Conservation (phyloP, 2,329 filamentous ascomycete species). For the Hymenoscyphus fructigenus region DNA sequence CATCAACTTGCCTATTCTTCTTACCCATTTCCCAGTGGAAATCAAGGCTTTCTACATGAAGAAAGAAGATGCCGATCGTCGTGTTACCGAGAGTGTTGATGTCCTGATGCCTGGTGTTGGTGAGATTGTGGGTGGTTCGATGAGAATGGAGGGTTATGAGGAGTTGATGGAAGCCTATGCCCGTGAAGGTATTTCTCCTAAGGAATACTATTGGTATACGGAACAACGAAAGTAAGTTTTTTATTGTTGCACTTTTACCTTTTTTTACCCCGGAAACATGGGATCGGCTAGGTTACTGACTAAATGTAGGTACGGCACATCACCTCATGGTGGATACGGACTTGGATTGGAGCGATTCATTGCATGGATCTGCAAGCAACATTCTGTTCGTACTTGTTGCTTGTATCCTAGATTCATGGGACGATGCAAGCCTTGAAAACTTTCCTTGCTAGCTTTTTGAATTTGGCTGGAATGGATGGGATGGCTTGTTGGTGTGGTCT, state of each 20-base stretch:
- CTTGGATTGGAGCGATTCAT: slow-evolving; percentile 81
- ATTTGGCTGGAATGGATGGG: not conserved
- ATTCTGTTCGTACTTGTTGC: slow-evolving; percentile 65
- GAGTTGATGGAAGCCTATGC: slow-evolving; percentile 88
- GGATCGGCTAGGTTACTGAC: slow-evolving; percentile 9
- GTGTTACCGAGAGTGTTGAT: slow-evolving; percentile 93
- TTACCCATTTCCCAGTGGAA: slow-evolving; percentile 94
- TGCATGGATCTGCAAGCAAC: slow-evolving; percentile 63
- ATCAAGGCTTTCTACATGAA: slow-evolving; percentile 99
- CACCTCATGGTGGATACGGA: slow-evolving; percentile 79
- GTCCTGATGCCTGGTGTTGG: slow-evolving; percentile 86
- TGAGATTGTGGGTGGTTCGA: slow-evolving; percentile 93
- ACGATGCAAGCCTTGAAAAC: slow-evolving; percentile 67
- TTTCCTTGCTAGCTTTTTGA: not conserved
- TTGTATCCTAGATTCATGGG: slow-evolving; percentile 81
- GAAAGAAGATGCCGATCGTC: slow-evolving; percentile 72
- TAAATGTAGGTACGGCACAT: slow-evolving; percentile 73
- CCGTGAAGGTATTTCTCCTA: slow-evolving; percentile 79
- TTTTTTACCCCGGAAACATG: no score
- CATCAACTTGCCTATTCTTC: slow-evolving; percentile 92
- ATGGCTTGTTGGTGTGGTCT: no score
- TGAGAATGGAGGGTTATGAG: slow-evolving; percentile 92
- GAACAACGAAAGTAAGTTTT: slow-evolving; percentile 82
- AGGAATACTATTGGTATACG: slow-evolving; percentile 97
- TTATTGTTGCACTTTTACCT: not conserved